Conservation (phyloP, 192 early-diverging fungal genomes). For the Coemansia sp. region DNA sequence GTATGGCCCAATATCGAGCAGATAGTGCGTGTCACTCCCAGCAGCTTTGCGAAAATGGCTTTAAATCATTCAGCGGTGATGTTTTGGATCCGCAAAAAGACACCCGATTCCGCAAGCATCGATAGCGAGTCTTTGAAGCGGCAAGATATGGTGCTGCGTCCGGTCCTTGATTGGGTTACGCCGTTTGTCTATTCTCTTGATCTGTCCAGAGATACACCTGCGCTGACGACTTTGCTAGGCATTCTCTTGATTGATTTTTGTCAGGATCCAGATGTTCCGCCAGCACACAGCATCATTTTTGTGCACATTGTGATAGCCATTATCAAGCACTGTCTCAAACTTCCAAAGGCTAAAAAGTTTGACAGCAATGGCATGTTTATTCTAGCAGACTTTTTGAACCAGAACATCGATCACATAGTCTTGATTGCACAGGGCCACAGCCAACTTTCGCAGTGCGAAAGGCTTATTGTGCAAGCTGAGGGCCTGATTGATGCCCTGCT, state of each 20-base stretch:
- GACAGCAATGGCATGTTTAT: slow-evolving; percentile 19
- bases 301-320: slow-evolving; percentile 39
- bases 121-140: slow-evolving; percentile 12
- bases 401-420: slow-evolving; percentile 16
- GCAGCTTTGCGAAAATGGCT: slow-evolving; percentile 19
- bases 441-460: slow-evolving; percentile 28
- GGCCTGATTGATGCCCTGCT: slow-evolving; percentile 44
- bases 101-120: not conserved
- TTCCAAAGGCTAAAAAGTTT: slow-evolving; percentile 22
- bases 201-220: slow-evolving; percentile 23
- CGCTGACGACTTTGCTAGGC: slow-evolving; percentile 23
- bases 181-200: slow-evolving; percentile 44
- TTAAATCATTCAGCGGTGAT: slow-evolving; percentile 17
- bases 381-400: slow-evolving; percentile 28
- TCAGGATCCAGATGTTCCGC: slow-evolving; percentile 12
- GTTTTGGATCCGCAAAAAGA: slow-evolving; percentile 5
- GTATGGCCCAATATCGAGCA: slow-evolving; percentile 29
- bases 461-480: slow-evolving; percentile 31
- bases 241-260: slow-evolving; percentile 27
- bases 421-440: slow-evolving; percentile 33
- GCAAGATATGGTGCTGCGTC: slow-evolving; percentile 25
- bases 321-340: slow-evolving; percentile 40
- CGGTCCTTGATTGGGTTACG: slow-evolving; percentile 44
- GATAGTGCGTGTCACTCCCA: slow-evolving; percentile 1
- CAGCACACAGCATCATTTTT: slow-evolving; percentile 16